These are phyloP conservation scores for Oxytropis ochrocephala DNA, from an alignment of 306 rosid species.

Conservation along the genomic window DNA sequence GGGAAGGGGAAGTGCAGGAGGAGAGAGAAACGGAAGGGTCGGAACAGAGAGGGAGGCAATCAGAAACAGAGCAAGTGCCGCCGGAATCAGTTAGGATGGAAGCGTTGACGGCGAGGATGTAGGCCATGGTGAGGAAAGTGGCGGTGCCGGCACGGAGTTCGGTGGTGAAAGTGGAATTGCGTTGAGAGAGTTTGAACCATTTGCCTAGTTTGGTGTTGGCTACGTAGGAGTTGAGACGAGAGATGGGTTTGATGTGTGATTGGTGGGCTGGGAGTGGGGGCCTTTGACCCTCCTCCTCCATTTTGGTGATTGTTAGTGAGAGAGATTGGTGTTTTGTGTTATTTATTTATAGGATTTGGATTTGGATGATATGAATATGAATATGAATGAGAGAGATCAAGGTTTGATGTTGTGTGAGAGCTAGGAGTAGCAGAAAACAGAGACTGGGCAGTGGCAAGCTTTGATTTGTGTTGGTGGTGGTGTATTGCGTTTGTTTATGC, in stretches of 20 bases:
- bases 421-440: neutral
- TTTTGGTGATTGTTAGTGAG: neutral
- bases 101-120: constrained; percentile 97
- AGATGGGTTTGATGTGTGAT: constrained; percentile 29
- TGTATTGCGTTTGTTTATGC: neutral
- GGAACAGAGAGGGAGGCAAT: constrained; percentile 83
- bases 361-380: neutral
- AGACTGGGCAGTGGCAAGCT: constrained; percentile 1
- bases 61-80: constrained; percentile 77
- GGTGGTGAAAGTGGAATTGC: constrained; percentile 87
- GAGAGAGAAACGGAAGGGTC: constrained; percentile 39
- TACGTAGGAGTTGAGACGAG: constrained; percentile 47
- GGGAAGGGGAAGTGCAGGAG: constrained; percentile 37
- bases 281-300: constrained; percentile 51
- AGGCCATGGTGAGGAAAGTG: constrained; percentile 98
- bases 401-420: neutral
- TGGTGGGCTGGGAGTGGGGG: constrained; percentile 23
- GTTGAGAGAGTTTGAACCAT: constrained; percentile 66
- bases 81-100: constrained; percentile 91
- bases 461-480: neutral
- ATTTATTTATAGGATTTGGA: neutral
- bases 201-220: constrained; percentile 54
- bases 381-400: constrained; percentile 11
- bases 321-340: neutral
- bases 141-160: constrained; percentile 98